phyloP scores from a whole-genome alignment of 2,329 filamentous ascomycete species.

The Pyricularia grisea region DNA sequence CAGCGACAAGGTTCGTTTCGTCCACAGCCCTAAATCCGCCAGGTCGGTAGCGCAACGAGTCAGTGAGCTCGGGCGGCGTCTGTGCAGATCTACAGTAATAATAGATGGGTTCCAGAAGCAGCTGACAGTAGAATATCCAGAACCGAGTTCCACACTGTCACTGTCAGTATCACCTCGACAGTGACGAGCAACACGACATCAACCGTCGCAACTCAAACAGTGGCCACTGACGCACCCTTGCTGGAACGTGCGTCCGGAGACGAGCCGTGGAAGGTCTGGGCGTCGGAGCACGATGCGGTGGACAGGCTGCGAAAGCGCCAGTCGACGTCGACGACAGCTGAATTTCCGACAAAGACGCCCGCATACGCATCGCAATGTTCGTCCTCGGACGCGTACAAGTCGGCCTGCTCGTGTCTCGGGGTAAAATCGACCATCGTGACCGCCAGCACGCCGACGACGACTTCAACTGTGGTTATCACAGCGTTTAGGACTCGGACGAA shows the following conservation, averaged over 20 bases:
- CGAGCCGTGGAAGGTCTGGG: slow-evolving; percentile 6
- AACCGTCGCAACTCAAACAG: slow-evolving; percentile 5
- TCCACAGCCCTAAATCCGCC: neutral
- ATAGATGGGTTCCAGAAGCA: neutral
- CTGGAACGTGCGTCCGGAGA: neutral
- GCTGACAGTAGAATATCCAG: neutral
- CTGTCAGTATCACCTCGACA: slow-evolving; percentile 4
- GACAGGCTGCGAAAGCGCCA: slow-evolving; percentile 2
- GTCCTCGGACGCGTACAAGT: slow-evolving; percentile 8
- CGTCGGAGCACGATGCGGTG: slow-evolving; percentile 3
- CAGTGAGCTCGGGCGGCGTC: neutral
- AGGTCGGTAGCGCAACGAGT: neutral
- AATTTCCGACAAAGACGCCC: slow-evolving; percentile 4
- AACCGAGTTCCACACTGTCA: neutral
- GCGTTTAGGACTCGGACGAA: neutral
- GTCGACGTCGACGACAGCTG: slow-evolving; percentile 1
- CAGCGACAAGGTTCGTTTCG: slow-evolving; percentile 3
- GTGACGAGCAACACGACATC: slow-evolving; percentile 4
- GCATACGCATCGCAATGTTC: slow-evolving; percentile 9
- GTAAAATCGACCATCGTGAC: slow-evolving; percentile 9
- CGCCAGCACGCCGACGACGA: slow-evolving; percentile 6
- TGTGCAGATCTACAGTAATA: neutral
- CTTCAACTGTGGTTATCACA: slow-evolving; percentile 8
- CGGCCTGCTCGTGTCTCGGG: slow-evolving; percentile 13
- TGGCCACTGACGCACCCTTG: neutral